phyloP scores from a whole-genome alignment of 2,329 filamentous ascomycete genomes.

The Xylariaceae sp. region DNA sequence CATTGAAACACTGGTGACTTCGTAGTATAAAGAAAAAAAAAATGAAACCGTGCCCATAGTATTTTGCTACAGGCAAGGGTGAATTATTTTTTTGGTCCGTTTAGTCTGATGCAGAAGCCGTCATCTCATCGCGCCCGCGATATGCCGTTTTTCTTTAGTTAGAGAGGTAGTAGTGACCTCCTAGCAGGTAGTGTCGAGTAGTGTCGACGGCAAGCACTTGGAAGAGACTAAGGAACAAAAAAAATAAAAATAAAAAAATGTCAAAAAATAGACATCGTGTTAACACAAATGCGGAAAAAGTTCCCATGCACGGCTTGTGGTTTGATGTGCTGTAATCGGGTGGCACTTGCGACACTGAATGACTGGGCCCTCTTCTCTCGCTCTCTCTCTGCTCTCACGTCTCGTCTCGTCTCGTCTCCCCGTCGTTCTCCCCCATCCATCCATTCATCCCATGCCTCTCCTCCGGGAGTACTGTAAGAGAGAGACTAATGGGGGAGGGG shows the following conservation, averaged over 20 bases:
- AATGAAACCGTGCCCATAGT: constrained; percentile 1
- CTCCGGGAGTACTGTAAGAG: too few species aligned
- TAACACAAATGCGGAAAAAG: constrained; percentile 3
- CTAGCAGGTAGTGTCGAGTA: neutral
- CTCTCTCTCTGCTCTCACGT: too few species aligned
- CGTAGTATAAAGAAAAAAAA: neutral
- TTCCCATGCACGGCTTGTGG: neutral
- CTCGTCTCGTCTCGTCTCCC: too few species aligned
- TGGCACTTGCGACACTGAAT: constrained; percentile 12
- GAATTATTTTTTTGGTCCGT: neutral
- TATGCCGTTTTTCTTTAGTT: neutral
- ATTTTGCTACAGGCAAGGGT: neutral
- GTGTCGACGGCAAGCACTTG: neutral
- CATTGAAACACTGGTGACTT: constrained; percentile 13
- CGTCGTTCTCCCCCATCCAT: too few species aligned
- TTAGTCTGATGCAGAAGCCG: constrained; percentile 7
- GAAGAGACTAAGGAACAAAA: neutral
- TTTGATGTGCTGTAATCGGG: constrained; percentile 15
- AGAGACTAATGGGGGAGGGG: too few species aligned
- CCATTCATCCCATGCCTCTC: too few species aligned
- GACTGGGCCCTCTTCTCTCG: too few species aligned
- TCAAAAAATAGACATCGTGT: neutral
- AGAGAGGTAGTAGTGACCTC: neutral
- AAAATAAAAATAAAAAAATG: neutral
- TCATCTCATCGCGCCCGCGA: constrained; percentile 5